Evolutionary conservation across 1,284 basidiomycete species (phyloP).

Genomic region (Irpex sp.): DNA sequence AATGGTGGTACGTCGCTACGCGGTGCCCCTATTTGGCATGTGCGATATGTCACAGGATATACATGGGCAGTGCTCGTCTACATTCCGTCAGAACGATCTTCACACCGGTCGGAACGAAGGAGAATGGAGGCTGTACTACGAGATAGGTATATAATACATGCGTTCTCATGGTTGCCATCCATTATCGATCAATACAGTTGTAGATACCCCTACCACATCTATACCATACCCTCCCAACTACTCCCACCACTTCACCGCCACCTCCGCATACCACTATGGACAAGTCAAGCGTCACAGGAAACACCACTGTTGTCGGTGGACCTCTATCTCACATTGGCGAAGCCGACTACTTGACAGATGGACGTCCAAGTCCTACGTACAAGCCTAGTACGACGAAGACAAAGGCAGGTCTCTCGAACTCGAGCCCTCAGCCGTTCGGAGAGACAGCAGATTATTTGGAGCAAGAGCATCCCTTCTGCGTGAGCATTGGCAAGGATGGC

Average conservation of each 20-base stretch:
- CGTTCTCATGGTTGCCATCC: neutral
- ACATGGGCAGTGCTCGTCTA: neutral
- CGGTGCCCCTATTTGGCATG: neutral
- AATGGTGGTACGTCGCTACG: neutral
- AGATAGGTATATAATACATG: neutral
- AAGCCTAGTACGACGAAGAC: neutral
- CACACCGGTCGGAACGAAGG: neutral
- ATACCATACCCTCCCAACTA: neutral
- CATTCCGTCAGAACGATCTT: neutral
- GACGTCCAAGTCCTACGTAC: conserved; percentile 8
- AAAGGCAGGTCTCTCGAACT: neutral
- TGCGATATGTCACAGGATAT: neutral
- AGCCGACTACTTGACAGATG: conserved; percentile 3
- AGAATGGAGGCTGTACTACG: neutral
- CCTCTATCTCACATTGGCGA: conserved; percentile 9
- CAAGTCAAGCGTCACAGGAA: conserved; percentile 16
- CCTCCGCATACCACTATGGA: neutral
- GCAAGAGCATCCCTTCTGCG: conserved; percentile 60
- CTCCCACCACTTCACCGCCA: neutral
- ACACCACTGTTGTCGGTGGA: conserved; percentile 21
- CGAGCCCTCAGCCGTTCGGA: conserved; percentile 13
- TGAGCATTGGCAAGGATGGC: conserved; percentile 62
- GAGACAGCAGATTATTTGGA: conserved; percentile 29
- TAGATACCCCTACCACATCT: neutral
- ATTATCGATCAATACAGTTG: neutral